Evolutionary conservation across 2,329 filamentous ascomycete genomes (phyloP).

Genomic region (Hypoxylon sp.): DNA sequence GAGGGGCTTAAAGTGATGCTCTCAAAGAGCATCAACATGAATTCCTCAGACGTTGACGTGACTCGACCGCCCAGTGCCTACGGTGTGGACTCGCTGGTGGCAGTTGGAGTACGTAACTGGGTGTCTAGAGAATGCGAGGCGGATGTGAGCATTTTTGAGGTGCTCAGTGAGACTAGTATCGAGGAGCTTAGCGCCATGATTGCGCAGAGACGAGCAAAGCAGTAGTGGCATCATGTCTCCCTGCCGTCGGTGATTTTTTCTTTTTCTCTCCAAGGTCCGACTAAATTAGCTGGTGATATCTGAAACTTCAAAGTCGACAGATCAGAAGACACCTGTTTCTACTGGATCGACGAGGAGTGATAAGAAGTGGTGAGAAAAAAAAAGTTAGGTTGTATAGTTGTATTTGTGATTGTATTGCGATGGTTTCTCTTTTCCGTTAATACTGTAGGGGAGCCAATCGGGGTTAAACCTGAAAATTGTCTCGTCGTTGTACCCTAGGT

Average conservation of each 20-base stretch:
- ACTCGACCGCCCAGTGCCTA: conserved; percentile 61
- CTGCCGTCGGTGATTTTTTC: too few species aligned
- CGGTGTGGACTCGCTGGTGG: conserved; percentile 68
- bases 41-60: conserved; percentile 62
- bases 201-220: conserved; percentile 47
- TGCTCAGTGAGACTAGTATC: conserved; percentile 62
- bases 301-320: too few species aligned
- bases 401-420: background rate
- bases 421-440: background rate
- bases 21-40: conserved; percentile 62
- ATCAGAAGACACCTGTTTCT: too few species aligned
- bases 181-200: conserved; percentile 57
- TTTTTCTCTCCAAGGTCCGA: background rate
- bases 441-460: background rate
- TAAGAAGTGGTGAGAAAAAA: background rate
- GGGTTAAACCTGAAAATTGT: background rate
- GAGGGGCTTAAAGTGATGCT: conserved; percentile 59
- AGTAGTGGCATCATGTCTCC: conserved; percentile 6
- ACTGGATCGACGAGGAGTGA: background rate
- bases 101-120: conserved; percentile 68
- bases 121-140: conserved; percentile 61
- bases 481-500: background rate
- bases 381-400: background rate
- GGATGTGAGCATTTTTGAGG: conserved; percentile 64
- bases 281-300: background rate